phyloP scores from a whole-genome alignment of 306 rosid genomes.

The Pterocarpus macrocarpus region DNA sequence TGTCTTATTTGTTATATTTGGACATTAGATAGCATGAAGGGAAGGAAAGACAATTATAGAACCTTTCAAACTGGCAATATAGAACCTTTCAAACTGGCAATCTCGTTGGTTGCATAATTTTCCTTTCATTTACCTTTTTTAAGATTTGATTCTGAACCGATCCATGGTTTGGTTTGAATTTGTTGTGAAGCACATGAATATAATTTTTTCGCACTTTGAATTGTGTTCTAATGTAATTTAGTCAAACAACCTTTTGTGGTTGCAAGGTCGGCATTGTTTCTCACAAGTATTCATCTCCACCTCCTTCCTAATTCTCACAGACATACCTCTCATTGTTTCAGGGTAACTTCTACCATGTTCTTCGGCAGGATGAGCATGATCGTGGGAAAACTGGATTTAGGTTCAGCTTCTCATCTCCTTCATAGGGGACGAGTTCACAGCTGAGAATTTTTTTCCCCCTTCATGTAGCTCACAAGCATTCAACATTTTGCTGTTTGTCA shows the following conservation, averaged over 20 bases:
- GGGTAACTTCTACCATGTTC: conserved; percentile 85
- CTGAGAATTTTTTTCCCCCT: conserved; percentile 41
- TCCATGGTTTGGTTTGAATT: conserved; percentile 17
- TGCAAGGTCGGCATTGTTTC: background rate
- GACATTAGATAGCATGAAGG: conserved; percentile 16
- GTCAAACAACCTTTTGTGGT: conserved; percentile 15
- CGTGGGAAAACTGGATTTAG: conserved; percentile 93
- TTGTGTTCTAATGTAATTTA: conserved; percentile 27
- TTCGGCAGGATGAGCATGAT: conserved; percentile 77
- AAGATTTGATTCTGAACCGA: background rate
- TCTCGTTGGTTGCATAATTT: background rate
- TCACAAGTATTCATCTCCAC: conserved; percentile 11
- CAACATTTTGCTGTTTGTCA: conserved; percentile 33
- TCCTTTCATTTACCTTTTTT: conserved; percentile 7
- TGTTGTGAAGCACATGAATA: conserved; percentile 26
- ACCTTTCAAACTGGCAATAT: background rate
- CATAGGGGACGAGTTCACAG: conserved; percentile 52
- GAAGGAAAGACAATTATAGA: background rate
- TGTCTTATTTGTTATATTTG: conserved; percentile 22
- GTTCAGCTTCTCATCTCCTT: conserved; percentile 91
- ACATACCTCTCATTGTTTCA: conserved; percentile 54
- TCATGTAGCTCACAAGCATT: conserved; percentile 41
- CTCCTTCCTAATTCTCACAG: conserved; percentile 21
- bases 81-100: conserved; percentile 1
- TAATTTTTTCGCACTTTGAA: conserved; percentile 7